Evolutionary conservation across 768 basidiomycete species (phyloP).

Genomic region (Neoboletus subvelutipes): DNA sequence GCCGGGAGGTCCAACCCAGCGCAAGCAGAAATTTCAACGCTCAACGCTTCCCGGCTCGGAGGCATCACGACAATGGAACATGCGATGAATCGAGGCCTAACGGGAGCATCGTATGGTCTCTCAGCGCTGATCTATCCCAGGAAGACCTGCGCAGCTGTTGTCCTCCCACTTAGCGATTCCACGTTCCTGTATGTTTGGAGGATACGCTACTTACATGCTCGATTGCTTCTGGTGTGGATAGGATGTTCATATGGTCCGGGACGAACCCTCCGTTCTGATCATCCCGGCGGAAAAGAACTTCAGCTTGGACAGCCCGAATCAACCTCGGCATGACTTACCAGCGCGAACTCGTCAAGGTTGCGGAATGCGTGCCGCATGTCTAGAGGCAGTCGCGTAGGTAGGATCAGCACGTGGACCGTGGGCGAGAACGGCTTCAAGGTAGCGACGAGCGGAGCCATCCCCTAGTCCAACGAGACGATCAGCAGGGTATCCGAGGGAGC

Average conservation of each 20-base stretch:
- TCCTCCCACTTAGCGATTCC: conserved; percentile 4
- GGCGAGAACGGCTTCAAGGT: conserved; percentile 64
- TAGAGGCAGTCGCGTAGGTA: conserved; percentile 72
- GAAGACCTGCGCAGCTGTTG: conserved; percentile 50
- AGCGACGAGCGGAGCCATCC: conserved; percentile 52
- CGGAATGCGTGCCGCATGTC: conserved; percentile 70
- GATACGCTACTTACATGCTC: conserved; percentile 48
- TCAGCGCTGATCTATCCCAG: conserved; percentile 50
- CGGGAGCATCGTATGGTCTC: conserved; percentile 55
- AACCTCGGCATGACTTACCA: conserved; percentile 43
- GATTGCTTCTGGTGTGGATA: conserved; percentile 55
- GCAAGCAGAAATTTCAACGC: background rate
- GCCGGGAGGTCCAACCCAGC: background rate
- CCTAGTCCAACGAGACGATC: conserved; percentile 35
- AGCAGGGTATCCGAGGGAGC: background rate
- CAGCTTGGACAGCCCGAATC: background rate
- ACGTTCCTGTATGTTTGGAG: background rate
- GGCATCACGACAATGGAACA: conserved; percentile 16
- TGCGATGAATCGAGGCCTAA: conserved; percentile 46
- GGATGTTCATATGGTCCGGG: conserved; percentile 78
- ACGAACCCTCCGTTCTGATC: conserved; percentile 49
- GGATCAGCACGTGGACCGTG: conserved; percentile 66
- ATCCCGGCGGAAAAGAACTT: background rate
- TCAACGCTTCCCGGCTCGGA: background rate
- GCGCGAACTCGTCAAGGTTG: conserved; percentile 58